A percentile compares a stretch with the other conserved stretches of the same genome.
phyloP scores from a whole-genome alignment of 345 rosid genomes.

The Hibiscus trionum region DNA sequence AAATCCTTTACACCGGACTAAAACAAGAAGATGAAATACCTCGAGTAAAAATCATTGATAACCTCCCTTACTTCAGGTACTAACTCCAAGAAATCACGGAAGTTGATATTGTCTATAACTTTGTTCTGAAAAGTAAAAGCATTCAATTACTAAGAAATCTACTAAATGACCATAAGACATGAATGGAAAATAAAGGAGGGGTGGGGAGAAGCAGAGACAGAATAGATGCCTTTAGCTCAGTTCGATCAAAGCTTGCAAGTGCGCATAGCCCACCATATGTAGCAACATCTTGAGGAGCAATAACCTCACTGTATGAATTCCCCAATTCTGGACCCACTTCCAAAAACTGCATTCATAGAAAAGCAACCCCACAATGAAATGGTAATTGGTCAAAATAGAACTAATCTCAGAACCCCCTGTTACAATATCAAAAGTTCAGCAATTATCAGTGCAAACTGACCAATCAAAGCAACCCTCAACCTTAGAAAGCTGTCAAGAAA shows the following conservation, averaged over 20 bases:
- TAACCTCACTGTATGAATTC: constrained; percentile 72
- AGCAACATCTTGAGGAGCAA: constrained; percentile 98
- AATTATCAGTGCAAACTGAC: not conserved
- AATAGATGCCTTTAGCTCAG: constrained; percentile 75
- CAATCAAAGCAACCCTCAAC: not conserved
- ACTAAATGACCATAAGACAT: not conserved
- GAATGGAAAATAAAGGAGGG: constrained; percentile 1
- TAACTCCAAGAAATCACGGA: constrained; percentile 92
- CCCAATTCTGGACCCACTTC: constrained; percentile 92
- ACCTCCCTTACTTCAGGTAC: constrained; percentile 98
- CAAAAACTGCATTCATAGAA: constrained; percentile 56
- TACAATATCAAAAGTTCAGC: too few species aligned
- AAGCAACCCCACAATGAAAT: not conserved
- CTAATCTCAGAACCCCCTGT: not conserved
- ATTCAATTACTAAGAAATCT: constrained; percentile 18
- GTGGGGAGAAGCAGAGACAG: not conserved
- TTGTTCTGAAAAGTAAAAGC: constrained; percentile 52
- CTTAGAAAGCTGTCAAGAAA: not conserved
- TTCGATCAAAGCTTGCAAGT: constrained; percentile 92
- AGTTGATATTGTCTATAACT: constrained; percentile 85
- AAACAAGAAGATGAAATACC: constrained; percentile 32
- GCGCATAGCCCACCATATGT: constrained; percentile 99
- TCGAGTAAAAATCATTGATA: constrained; percentile 88
- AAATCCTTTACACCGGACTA: not conserved
- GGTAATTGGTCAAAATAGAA: not conserved